Percentiles rank a stretch among this genome's conserved stretches.
phyloP scores from a whole-genome alignment of 768 basidiomycete genomes.

The Suillus tomentosus region DNA sequence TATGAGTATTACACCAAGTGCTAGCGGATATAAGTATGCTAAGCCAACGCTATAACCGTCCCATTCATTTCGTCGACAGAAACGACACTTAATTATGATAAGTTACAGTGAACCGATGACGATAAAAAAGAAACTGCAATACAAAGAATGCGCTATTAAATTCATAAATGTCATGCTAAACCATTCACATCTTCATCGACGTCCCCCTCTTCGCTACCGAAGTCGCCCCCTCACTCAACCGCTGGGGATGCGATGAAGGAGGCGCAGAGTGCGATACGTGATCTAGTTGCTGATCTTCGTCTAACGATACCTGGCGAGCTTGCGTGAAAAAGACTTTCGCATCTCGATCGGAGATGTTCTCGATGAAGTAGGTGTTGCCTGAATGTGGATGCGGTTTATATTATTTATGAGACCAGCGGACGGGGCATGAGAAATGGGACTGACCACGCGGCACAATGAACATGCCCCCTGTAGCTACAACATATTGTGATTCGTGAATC shows the following conservation, averaged over 20 bases:
- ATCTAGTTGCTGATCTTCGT: slow-evolving; percentile 25
- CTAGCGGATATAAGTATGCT: not conserved
- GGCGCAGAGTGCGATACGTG: slow-evolving; percentile 33
- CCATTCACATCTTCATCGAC: slow-evolving; percentile 9
- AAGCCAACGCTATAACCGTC: not conserved
- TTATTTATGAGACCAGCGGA: slow-evolving; percentile 2
- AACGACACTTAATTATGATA: not conserved
- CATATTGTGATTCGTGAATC: slow-evolving; percentile 76
- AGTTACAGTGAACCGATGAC: not conserved
- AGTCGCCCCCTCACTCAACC: slow-evolving; percentile 24
- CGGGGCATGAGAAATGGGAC: slow-evolving; percentile 18
- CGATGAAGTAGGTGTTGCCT: slow-evolving; percentile 92
- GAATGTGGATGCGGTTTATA: not conserved
- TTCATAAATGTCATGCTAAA: not conserved
- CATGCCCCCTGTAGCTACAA: slow-evolving; percentile 81
- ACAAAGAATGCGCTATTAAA: not conserved
- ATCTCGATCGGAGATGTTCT: slow-evolving; percentile 80
- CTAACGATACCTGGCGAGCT: slow-evolving; percentile 55
- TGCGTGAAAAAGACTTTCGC: slow-evolving; percentile 92
- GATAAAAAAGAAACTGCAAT: slow-evolving; percentile 1
- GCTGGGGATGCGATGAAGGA: slow-evolving; percentile 30
- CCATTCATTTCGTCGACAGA: not conserved
- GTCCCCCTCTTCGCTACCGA: slow-evolving; percentile 16
- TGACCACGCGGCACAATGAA: slow-evolving; percentile 90
- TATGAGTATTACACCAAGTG: not conserved